Evolutionary conservation across 2,329 filamentous ascomycete species (phyloP), one percentile per base, ranked within the genome.

Genomic region (Fusarium ramigenum): DNA sequence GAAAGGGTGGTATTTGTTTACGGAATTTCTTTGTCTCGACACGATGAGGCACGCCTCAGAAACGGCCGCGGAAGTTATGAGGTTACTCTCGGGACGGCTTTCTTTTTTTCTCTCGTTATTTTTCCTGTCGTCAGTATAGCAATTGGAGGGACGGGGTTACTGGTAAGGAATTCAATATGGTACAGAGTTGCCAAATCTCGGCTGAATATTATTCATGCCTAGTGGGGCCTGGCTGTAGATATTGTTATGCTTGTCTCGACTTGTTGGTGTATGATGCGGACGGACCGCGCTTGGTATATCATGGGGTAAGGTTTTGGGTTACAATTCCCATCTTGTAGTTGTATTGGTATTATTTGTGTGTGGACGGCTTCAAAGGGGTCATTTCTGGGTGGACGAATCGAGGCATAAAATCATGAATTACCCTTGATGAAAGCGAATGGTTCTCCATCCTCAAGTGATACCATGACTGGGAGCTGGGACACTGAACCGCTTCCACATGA

Each of bases 231-330:
- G 73, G 64, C 43, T 75, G 70, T 76, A 78, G 70, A 75, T 73
- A 75, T 68, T 66, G 60, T 66, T 71, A 70, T 71, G 69, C 60
- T 71, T 72, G 68, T 73, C 57, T 74, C 74, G 64, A 73, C n/a
- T 64, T 53, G 61, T 73, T 74, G 75, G 74, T 77, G 73, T 75
- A 78, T 62, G 72, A 72, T 69, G 68, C 54, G 69, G 76, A 72
- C 47, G 69, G 76, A 63, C 58, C 63, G 60, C 53, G 34, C 57
- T 74, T 79, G 72, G 77, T 65, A 77, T 76, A 77, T 66, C 71
- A 74, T 63, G 37, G 69, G 56, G 39, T 40, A 69, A 67, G 66
- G 69, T 60, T 73, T 71, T 75, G 70, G 69, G 63, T 71, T 64
- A 66, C 50, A 67, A 66, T 54, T 71, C 63, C 66, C 52, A 66